Percentiles rank a stretch among this genome's conserved stretches.
These are phyloP conservation scores for Deinandra increscens DNA, from an alignment of 129 eudicot species.

Conservation along the genomic window DNA sequence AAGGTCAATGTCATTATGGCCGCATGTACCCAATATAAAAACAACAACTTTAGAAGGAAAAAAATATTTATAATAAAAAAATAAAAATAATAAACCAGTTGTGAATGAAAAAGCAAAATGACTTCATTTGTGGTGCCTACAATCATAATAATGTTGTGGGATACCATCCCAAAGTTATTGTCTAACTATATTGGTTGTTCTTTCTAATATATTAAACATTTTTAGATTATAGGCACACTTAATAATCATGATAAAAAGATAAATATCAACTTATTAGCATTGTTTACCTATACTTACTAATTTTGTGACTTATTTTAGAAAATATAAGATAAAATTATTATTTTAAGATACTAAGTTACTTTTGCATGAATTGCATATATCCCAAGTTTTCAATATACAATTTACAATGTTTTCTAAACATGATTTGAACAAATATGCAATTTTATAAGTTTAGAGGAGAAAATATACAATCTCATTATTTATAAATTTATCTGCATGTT, in stretches of 20 bases:
- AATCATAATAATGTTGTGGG: conserved; percentile 32
- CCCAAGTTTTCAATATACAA: too few species aligned
- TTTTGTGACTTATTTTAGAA: too few species aligned
- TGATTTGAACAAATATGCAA: too few species aligned
- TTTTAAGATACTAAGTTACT: too few species aligned
- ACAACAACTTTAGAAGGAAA: conserved; percentile 18
- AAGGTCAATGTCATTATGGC: conserved; percentile 18
- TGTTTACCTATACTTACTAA: not conserved
- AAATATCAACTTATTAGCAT: not conserved
- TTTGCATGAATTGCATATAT: too few species aligned
- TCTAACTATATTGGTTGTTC: not conserved
- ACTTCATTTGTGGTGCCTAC: conserved; percentile 4
- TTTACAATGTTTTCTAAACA: too few species aligned
- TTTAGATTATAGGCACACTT: not conserved
- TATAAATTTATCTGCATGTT: too few species aligned
- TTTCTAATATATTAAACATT: not conserved
- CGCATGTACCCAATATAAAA: conserved; percentile 5
- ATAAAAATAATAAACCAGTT: conserved; percentile 10
- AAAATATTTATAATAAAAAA: too few species aligned
- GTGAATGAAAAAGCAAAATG: conserved; percentile 25
- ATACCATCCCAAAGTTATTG: not conserved
- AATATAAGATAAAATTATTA: too few species aligned
- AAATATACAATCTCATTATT: too few species aligned
- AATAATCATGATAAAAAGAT: not conserved
- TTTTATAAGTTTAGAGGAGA: too few species aligned